Conservation (phyloP, 305 asterid genomes). For the Rubia balearica region DNA sequence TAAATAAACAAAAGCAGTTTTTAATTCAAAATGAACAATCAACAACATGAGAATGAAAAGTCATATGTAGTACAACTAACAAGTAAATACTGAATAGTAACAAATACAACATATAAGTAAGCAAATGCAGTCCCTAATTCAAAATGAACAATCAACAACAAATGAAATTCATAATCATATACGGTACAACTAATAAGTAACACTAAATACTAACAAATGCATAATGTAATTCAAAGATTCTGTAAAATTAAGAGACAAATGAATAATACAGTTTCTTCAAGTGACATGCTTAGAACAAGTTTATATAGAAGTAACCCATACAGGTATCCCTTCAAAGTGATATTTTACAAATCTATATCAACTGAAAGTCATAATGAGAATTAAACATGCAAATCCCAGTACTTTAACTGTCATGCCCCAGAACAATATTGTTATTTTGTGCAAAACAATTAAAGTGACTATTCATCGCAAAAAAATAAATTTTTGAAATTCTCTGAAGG, state of each 20-base stretch:
- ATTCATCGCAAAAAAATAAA: neutral
- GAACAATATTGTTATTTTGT: neutral
- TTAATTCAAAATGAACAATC: no score
- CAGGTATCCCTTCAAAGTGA: neutral
- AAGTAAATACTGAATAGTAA: no score
- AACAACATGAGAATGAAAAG: no score
- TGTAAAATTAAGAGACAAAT: constrained; percentile 24
- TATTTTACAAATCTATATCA: neutral
- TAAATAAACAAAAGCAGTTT: no score
- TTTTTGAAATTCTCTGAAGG: neutral
- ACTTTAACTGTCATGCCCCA: neutral
- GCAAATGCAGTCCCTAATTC: no score
- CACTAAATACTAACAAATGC: no score
- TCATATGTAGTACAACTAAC: no score
- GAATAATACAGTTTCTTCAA: neutral
- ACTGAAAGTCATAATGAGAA: neutral
- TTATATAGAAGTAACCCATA: neutral
- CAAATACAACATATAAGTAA: no score
- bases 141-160: no score
- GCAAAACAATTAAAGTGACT: neutral
- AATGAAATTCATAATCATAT: no score
- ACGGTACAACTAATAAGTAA: no score
- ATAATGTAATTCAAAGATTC: constrained; percentile 24
- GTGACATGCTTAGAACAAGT: neutral
- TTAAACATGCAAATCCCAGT: neutral